Evolutionary conservation across 768 basidiomycete species (phyloP).

Genomic region (Panaeolus cyanescens): DNA sequence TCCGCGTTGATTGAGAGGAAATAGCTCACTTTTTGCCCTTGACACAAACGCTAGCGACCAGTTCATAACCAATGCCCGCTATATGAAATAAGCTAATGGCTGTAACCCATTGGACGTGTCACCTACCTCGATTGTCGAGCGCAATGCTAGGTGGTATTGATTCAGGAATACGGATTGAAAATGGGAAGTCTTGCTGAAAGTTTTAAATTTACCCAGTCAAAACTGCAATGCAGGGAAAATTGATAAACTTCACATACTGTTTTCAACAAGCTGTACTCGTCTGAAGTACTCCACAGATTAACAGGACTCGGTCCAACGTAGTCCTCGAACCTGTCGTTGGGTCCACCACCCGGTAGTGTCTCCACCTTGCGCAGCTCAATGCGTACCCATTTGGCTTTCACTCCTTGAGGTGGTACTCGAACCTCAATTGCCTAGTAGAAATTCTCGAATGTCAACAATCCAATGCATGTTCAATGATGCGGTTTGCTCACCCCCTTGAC

Average conservation of each 20-base stretch:
- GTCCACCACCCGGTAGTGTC: constrained; percentile 71
- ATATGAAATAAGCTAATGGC: constrained; percentile 2
- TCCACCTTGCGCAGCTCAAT: constrained; percentile 93
- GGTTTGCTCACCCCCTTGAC: constrained; percentile 75
- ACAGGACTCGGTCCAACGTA: constrained; percentile 81
- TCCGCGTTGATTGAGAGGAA: background rate
- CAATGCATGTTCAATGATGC: background rate
- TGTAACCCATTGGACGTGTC: background rate
- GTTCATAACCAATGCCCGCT: constrained; percentile 90
- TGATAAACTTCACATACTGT: constrained; percentile 50
- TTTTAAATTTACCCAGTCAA: background rate
- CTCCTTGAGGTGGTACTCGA: constrained; percentile 68
- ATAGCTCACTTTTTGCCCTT: constrained; percentile 78
- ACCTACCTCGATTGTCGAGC: constrained; percentile 71
- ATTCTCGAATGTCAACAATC: background rate
- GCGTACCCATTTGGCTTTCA: constrained; percentile 91
- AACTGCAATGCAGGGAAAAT: constrained; percentile 10
- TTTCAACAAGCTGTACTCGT: constrained; percentile 69
- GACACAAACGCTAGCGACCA: constrained; percentile 83
- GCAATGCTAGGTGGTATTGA: constrained; percentile 86
- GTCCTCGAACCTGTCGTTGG: constrained; percentile 74
- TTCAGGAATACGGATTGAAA: constrained; percentile 90
- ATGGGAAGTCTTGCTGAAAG: constrained; percentile 81
- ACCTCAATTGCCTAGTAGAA: constrained; percentile 77
- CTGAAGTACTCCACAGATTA: constrained; percentile 79